Evolutionary conservation across 2,329 filamentous ascomycete species (phyloP).

Genomic region (Macrophomina pseudophaseolina): DNA sequence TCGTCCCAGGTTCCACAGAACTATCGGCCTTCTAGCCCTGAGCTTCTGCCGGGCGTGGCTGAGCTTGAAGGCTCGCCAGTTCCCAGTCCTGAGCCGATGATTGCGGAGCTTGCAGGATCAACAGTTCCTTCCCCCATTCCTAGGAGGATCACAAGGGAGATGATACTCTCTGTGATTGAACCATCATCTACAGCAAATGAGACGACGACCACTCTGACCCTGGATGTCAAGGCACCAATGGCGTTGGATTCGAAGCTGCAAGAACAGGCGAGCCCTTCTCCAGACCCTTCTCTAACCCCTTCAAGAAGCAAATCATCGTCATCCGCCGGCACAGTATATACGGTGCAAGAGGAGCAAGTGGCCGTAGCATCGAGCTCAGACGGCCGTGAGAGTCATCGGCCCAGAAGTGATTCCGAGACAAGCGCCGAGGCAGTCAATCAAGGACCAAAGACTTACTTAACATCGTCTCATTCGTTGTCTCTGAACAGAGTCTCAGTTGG

Average conservation of each 20-base stretch:
- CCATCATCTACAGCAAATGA: constrained; percentile 37
- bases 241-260: background rate
- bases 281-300: background rate
- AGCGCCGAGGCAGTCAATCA: background rate
- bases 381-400: background rate
- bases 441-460: constrained; percentile 38
- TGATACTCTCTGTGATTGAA: constrained; percentile 38
- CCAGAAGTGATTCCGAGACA: background rate
- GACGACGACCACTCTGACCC: constrained; percentile 24
- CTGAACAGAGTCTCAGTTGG: constrained; percentile 31
- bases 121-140: constrained; percentile 40
- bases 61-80: constrained; percentile 23
- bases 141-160: constrained; percentile 40
- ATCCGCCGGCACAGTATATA: constrained; percentile 1
- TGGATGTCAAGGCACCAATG: constrained; percentile 21
- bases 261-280: background rate
- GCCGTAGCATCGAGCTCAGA: constrained; percentile 1
- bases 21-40: constrained; percentile 14
- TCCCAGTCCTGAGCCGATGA: constrained; percentile 30
- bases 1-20: background rate
- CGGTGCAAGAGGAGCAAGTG: constrained; percentile 5
- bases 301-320: background rate
- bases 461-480: constrained; percentile 38
- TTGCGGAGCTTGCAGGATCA: constrained; percentile 29
- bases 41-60: constrained; percentile 33